Conservation (phyloP, 2,329 filamentous ascomycete genomes). For the Hypoxylon sp. region DNA sequence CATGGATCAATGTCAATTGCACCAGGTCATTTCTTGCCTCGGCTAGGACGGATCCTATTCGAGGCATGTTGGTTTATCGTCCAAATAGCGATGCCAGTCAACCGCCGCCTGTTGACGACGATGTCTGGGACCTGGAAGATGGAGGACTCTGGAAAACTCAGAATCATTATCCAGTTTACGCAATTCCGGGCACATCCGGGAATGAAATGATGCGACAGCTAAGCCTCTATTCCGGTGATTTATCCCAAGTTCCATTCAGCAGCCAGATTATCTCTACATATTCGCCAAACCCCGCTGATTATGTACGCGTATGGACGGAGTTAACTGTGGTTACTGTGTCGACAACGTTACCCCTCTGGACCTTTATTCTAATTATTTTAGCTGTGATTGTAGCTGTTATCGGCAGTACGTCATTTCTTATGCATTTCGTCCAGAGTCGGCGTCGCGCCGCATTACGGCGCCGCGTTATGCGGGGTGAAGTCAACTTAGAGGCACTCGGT, state of each 20-base stretch:
- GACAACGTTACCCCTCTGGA: constrained; percentile 82
- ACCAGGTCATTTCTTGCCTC: constrained; percentile 79
- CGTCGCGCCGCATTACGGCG: constrained; percentile 77
- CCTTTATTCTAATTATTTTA: constrained; percentile 80
- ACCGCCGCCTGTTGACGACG: constrained; percentile 76
- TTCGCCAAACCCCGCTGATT: constrained; percentile 69
- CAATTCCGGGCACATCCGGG: constrained; percentile 78
- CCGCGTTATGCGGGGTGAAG: constrained; percentile 82
- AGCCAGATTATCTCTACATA: constrained; percentile 69
- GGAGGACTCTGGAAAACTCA: constrained; percentile 77
- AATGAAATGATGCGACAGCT: constrained; percentile 78
- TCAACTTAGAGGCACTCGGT: constrained; percentile 88
- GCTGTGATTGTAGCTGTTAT: constrained; percentile 80
- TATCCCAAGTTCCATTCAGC: constrained; percentile 73
- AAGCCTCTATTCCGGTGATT: constrained; percentile 81
- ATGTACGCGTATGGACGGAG: constrained; percentile 72
- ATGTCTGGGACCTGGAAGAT: constrained; percentile 79
- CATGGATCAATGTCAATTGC: constrained; percentile 85
- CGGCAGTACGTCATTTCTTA: constrained; percentile 75
- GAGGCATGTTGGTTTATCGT: constrained; percentile 75
- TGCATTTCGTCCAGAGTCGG: constrained; percentile 83
- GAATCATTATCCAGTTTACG: constrained; percentile 87
- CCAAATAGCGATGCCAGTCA: constrained; percentile 69
- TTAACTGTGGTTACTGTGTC: constrained; percentile 64
- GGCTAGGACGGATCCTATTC: constrained; percentile 70